Evolutionary conservation across 2,329 filamentous ascomycete genomes (phyloP).

Genomic region (Zalaria obscura): DNA sequence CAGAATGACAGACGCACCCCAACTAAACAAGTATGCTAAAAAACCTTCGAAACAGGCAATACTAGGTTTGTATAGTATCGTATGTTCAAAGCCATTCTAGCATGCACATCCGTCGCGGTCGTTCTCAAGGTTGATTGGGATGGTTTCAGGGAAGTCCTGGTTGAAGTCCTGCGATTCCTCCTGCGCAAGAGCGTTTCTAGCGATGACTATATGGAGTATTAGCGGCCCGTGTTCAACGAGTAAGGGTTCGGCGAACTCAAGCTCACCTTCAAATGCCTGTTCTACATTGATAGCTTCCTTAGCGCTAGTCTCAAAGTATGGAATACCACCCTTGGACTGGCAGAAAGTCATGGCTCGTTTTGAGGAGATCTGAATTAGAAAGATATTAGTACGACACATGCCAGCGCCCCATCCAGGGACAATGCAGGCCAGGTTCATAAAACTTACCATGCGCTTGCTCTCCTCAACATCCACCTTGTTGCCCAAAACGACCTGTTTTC

Average conservation of each 20-base stretch:
- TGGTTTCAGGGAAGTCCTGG: constrained; percentile 92
- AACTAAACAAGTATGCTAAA: no score
- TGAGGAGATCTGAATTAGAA: constrained; percentile 56
- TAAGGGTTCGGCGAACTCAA: constrained; percentile 9
- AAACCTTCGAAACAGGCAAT: no score
- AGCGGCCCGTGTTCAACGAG: background rate
- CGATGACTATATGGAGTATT: constrained; percentile 62
- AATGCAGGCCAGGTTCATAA: background rate
- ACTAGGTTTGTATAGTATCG: background rate
- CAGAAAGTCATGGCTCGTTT: constrained; percentile 97
- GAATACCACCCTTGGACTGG: constrained; percentile 91
- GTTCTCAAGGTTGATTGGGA: constrained; percentile 94
- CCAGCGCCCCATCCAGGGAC: no score
- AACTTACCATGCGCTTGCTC: constrained; percentile 74
- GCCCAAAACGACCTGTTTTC: constrained; percentile 67
- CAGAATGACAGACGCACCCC: no score
- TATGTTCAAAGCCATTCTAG: constrained; percentile 25
- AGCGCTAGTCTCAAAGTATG: constrained; percentile 97
- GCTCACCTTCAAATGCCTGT: constrained; percentile 55
- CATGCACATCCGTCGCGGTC: constrained; percentile 88
- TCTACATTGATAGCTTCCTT: constrained; percentile 99
- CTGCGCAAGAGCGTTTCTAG: constrained; percentile 85
- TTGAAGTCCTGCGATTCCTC: constrained; percentile 97
- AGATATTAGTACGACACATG: constrained; percentile 5
- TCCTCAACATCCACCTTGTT: constrained; percentile 99